These are phyloP conservation scores for Flaveria ramosissima DNA, from an alignment of 129 eudicot species.

Conservation along the genomic window DNA sequence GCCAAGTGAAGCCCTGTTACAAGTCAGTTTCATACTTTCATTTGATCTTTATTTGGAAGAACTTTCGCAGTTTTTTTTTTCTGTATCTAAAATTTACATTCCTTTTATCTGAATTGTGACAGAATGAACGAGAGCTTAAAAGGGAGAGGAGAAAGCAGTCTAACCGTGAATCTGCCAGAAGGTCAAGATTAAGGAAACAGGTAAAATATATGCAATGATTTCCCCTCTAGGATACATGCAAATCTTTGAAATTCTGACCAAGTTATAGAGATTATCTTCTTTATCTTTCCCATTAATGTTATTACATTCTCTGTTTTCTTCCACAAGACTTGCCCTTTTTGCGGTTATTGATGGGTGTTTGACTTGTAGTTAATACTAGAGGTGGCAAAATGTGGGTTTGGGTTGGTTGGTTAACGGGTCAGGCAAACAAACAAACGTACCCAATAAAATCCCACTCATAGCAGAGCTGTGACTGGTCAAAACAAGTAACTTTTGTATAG, in stretches of 20 bases:
- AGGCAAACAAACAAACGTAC: too few relatives aligned
- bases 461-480: too few relatives aligned
- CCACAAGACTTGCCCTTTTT: neutral
- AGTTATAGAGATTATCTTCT: neutral
- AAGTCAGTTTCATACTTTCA: slow-evolving; percentile 41
- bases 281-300: neutral
- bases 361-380: neutral
- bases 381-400: slow-evolving; percentile 1
- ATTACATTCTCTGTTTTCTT: neutral
- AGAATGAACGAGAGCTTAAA: slow-evolving; percentile 90
- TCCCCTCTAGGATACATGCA: neutral
- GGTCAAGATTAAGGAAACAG: slow-evolving; percentile 96
- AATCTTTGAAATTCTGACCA: neutral
- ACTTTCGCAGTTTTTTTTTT: neutral
- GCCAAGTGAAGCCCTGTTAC: slow-evolving; percentile 66
- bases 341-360: neutral
- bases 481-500: neutral
- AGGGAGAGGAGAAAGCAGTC: slow-evolving; percentile 94
- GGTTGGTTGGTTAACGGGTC: neutral
- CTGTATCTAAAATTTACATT: slow-evolving; percentile 1
- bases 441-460: too few relatives aligned
- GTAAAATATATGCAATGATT: slow-evolving; percentile 31
- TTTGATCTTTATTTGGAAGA: neutral
- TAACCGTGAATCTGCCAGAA: slow-evolving; percentile 94
- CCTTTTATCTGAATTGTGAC: slow-evolving; percentile 17